These are phyloP conservation scores for Suhomyces wounanorum DNA, from an alignment of 1,139 yeast species.

Conservation along the genomic window DNA sequence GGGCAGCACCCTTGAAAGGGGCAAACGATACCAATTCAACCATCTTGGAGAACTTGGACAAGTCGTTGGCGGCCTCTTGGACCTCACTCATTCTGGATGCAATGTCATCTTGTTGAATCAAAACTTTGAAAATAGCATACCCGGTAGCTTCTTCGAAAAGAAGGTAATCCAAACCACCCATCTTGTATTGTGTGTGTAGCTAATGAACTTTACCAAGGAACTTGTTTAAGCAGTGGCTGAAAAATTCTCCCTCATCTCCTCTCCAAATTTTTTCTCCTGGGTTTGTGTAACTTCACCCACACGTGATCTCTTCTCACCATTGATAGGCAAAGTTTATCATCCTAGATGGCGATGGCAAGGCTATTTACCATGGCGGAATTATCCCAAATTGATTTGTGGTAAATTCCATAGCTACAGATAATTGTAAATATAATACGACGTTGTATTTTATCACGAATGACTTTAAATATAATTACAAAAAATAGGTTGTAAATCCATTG, in stretches of 20 bases:
- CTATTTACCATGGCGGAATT: no score
- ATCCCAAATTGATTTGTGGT: no score
- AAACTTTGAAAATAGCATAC: conserved; percentile 93
- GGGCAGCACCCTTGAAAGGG: conserved; percentile 99
- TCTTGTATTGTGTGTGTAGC: conserved; percentile 17
- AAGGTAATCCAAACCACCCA: conserved; percentile 83
- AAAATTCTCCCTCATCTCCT: conserved; percentile 24
- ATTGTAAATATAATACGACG: no score
- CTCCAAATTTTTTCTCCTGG: conserved; percentile 10
- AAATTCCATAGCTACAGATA: no score
- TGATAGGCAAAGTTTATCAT: background rate
- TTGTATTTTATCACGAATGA: no score
- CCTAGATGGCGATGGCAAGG: background rate
- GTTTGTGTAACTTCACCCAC: conserved; percentile 11
- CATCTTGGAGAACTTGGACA: conserved; percentile 87
- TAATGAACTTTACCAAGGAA: conserved; percentile 9
- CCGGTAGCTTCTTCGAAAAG: conserved; percentile 99
- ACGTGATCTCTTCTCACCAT: conserved; percentile 7
- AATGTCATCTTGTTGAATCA: conserved; percentile 90
- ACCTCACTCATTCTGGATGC: conserved; percentile 93
- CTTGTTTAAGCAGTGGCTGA: conserved; percentile 10
- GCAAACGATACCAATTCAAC: conserved; percentile 94
- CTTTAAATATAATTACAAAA: no score
- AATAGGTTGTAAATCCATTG: no score
- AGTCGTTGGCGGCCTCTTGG: conserved; percentile 86